These are phyloP conservation scores for Antarctomyces pellizariae DNA, from an alignment of 495 filamentous ascomycete genomes.

Conservation along the genomic window DNA sequence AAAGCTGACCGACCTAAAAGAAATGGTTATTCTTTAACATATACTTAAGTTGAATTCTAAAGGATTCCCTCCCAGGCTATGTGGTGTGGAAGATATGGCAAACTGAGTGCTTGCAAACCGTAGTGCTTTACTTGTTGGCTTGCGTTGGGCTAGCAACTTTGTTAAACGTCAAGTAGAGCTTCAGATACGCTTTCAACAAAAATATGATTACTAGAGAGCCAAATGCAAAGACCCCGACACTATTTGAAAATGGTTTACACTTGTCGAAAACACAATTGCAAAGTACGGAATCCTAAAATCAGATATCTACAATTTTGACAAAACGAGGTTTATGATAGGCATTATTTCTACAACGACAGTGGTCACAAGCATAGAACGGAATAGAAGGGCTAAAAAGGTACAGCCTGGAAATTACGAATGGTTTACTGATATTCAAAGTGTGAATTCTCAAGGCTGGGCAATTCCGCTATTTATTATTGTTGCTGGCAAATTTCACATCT, in stretches of 20 bases:
- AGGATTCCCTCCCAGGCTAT: too few species aligned
- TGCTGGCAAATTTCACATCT: slow-evolving; percentile 6
- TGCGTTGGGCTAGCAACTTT: slow-evolving; percentile 2
- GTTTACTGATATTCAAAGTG: slow-evolving; percentile 10
- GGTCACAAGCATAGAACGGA: slow-evolving; percentile 8
- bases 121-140: slow-evolving; percentile 1
- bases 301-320: slow-evolving; percentile 10
- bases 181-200: background rate
- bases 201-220: slow-evolving; percentile 5
- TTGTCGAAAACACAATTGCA: slow-evolving; percentile 6
- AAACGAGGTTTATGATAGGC: slow-evolving; percentile 9
- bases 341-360: slow-evolving; percentile 9
- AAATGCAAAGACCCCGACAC: slow-evolving; percentile 13
- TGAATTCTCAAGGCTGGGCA: slow-evolving; percentile 8
- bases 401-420: slow-evolving; percentile 21
- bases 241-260: slow-evolving; percentile 5
- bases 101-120: too few species aligned
- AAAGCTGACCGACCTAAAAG: slow-evolving; percentile 3
- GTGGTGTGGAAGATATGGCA: too few species aligned
- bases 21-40: slow-evolving; percentile 3
- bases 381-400: slow-evolving; percentile 5
- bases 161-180: background rate
- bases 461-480: slow-evolving; percentile 12
- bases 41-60: slow-evolving; percentile 4
- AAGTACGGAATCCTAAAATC: slow-evolving; percentile 6